Base-by-base conservation (phyloP, 116 monocot species). In the Papilionanthe hybrid region DNA sequence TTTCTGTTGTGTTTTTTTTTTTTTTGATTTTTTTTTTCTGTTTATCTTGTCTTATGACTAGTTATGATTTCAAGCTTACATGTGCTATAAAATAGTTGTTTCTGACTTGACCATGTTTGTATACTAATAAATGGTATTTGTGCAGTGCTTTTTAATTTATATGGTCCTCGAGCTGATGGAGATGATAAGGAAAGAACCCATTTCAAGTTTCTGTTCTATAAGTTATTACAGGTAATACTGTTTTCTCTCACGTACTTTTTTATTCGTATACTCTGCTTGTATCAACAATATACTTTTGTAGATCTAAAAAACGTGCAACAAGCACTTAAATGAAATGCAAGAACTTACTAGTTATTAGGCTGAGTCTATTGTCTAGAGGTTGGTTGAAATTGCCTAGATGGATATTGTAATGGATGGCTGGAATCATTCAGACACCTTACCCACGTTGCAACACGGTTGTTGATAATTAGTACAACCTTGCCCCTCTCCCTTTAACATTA, bases 61-160 rank as follows among this genome's bases (percentile, higher is more conserved):
- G 15, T 37, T 69, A 1, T 69, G 3, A 37, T 37, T 69, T 30
- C 69, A 53, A 53, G 15, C 3, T 15, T 15, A 13, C 5, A 69
- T 69, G 4, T 1, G 5, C 5, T 15, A 25, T 37, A 30, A 37
- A 69, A 30, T 69, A 15, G 5, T 32, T 69, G 17, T 69, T 69
- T 30, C 5, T 37, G 22, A 68, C 15, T 73, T 73, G n/a, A 73
- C 44, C n/a, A 73, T 20, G 29, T 73, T 73, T 73, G 44, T 15
- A 72, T 56, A 71, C 57, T 72, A 9, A 65, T 27, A 75, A 37
- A 73, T 43, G 65, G 48, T 81, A 72, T 28, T 68, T 85, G 67
- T 85, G 42, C 86, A 96, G 96, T 96, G 11, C 90, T 96, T 85
- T 92, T 96, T 77, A 96, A 96, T 82, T 63, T 96, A 81, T 96